Percentiles rank a stretch among this genome's conserved stretches.
phyloP scores from a whole-genome alignment of 176 grass and related monocot species.

The Triticum urartu region DNA sequence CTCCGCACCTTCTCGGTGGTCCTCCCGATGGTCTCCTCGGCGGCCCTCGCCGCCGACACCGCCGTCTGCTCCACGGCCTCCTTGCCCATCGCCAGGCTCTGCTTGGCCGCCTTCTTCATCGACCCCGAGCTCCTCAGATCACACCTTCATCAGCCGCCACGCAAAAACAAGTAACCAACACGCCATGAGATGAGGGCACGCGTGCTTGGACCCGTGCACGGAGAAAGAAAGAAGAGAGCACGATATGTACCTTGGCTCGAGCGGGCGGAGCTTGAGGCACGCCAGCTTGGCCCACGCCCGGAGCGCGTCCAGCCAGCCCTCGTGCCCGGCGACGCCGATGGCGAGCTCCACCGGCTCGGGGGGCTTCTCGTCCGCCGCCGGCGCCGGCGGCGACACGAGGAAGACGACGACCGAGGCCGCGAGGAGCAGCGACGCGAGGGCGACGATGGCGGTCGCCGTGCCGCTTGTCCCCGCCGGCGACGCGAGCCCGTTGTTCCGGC shows the following conservation, averaged over 20 bases:
- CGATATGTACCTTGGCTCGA: slow-evolving; percentile 16
- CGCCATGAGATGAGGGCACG: background rate
- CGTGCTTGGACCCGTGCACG: background rate
- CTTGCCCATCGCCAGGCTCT: slow-evolving; percentile 59
- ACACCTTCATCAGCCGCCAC: slow-evolving; percentile 5
- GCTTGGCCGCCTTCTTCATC: slow-evolving; percentile 40
- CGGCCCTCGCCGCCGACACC: slow-evolving; percentile 51
- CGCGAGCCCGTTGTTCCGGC: background rate
- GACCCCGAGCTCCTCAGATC: slow-evolving; percentile 27
- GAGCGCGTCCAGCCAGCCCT: slow-evolving; percentile 43
- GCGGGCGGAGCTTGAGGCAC: slow-evolving; percentile 32
- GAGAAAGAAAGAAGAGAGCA: background rate
- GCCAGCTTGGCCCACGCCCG: slow-evolving; percentile 50
- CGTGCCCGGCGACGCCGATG: slow-evolving; percentile 47
- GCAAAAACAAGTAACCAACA: background rate
- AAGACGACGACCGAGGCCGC: slow-evolving; percentile 2
- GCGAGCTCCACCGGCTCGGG: slow-evolving; percentile 56
- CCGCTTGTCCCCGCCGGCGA: background rate
- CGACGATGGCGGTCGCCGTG: background rate
- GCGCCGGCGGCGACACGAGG: background rate
- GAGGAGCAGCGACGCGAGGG: slow-evolving; percentile 27
- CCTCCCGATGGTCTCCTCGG: slow-evolving; percentile 43
- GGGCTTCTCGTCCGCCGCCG: background rate
- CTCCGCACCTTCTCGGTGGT: slow-evolving; percentile 51
- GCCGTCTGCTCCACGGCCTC: slow-evolving; percentile 47